Conservation (phyloP, 208 protist genomes). For the Balamuthia mandrillaris region DNA sequence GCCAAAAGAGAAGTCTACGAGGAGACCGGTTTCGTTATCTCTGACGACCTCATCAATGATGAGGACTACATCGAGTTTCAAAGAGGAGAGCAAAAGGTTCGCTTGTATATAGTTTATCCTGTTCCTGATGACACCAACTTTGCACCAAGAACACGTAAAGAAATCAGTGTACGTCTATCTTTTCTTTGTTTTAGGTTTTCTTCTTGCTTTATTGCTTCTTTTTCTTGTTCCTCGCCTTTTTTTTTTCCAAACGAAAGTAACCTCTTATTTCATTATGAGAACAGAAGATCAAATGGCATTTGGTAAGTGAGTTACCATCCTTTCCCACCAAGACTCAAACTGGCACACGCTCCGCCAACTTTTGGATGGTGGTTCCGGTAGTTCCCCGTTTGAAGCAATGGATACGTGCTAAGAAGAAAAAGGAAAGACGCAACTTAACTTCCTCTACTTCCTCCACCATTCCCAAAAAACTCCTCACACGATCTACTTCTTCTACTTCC, state of each 20-base stretch:
- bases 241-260: background rate
- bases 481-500: no score
- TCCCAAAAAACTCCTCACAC: no score
- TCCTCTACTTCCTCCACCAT: background rate
- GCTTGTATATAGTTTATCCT: constrained; percentile 47
- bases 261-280: background rate
- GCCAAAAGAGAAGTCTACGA: constrained; percentile 54
- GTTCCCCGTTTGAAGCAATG: constrained; percentile 21
- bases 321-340: constrained; percentile 17
- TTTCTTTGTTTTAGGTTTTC: background rate
- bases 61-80: constrained; percentile 44
- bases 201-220: background rate
- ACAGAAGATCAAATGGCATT: constrained; percentile 54
- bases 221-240: no score
- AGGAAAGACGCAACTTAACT: background rate
- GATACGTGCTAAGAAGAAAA: background rate
- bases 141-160: constrained; percentile 50
- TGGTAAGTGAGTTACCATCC: constrained; percentile 47
- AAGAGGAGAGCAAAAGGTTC: background rate
- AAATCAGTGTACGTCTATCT: constrained; percentile 49
- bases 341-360: background rate
- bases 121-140: constrained; percentile 52
- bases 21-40: constrained; percentile 50
- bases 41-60: constrained; percentile 5
- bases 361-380: constrained; percentile 42